Evolutionary conservation across 257 asterid species (phyloP).

Genomic region (Nicotiana undulata): DNA sequence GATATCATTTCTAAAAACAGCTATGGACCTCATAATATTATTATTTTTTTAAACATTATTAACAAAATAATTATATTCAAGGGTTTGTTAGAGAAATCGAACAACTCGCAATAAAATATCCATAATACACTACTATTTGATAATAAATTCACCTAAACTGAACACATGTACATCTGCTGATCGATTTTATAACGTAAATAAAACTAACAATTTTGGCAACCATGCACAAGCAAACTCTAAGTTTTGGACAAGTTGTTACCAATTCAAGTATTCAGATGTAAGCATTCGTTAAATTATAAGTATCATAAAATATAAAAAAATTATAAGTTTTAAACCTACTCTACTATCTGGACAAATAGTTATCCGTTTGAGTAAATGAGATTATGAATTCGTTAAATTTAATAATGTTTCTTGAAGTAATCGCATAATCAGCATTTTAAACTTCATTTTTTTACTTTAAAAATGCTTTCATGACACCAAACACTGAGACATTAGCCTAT

Average conservation of each 20-base stretch:
- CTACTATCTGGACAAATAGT: not conserved
- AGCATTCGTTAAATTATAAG: not conserved
- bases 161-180: not conserved
- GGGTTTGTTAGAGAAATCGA: not conserved
- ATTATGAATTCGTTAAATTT: not conserved
- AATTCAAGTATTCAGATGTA: not conserved
- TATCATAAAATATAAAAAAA: not conserved
- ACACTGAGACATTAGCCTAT: conserved; percentile 8
- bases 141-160: not conserved
- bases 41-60: not conserved
- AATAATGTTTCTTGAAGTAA: not conserved
- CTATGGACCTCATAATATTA: not conserved
- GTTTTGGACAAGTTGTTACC: conserved; percentile 5
- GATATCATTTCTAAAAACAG: not conserved
- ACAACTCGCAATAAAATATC: not conserved
- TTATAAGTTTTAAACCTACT: not conserved
- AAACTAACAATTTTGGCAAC: not conserved
- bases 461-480: conserved; percentile 14
- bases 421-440: not conserved
- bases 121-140: not conserved
- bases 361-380: not conserved
- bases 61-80: not conserved
- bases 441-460: not conserved
- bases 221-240: not conserved
- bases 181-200: not conserved